Percentiles rank a stretch among this genome's conserved stretches.
Conservation (phyloP, 225 moss, liverwort and hornwort species). For the Bryum argenteum region DNA sequence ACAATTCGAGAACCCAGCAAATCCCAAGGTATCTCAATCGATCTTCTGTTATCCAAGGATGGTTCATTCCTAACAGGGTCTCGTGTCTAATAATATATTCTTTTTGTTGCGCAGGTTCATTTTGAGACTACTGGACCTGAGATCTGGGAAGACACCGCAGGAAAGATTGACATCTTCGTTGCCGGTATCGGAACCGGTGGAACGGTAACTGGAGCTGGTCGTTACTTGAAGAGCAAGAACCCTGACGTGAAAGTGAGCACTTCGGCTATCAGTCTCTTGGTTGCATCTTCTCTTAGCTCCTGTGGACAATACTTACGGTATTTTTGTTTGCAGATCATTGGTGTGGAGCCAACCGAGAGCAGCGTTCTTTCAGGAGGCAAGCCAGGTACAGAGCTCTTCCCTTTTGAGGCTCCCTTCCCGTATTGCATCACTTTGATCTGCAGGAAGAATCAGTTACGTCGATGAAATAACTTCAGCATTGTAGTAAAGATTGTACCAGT, state of each 20-base stretch:
- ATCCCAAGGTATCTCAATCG: constrained; percentile 70
- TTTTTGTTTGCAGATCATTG: constrained; percentile 67
- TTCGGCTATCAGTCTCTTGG: not conserved
- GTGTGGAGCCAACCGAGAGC: constrained; percentile 97
- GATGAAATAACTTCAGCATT: not conserved
- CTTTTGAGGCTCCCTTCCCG: not conserved
- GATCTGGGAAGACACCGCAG: constrained; percentile 97
- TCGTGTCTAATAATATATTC: constrained; percentile 9
- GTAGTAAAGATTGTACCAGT: not conserved
- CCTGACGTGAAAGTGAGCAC: constrained; percentile 69
- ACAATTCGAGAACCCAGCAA: constrained; percentile 98
- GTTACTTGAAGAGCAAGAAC: constrained; percentile 86
- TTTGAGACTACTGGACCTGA: constrained; percentile 99
- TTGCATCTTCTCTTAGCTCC: not conserved
- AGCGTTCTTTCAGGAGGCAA: constrained; percentile 95
- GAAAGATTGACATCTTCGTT: constrained; percentile 83
- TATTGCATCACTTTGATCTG: not conserved
- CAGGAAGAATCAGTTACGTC: not conserved
- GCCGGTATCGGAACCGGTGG: constrained; percentile 98
- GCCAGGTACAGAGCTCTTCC: constrained; percentile 60
- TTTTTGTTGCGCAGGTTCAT: constrained; percentile 64
- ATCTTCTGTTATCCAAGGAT: not conserved
- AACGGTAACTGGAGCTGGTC: constrained; percentile 94
- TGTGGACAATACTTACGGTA: not conserved
- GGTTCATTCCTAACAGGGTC: not conserved